phyloP scores from a whole-genome alignment of 345 rosid species.

The Carallia brachiata region DNA sequence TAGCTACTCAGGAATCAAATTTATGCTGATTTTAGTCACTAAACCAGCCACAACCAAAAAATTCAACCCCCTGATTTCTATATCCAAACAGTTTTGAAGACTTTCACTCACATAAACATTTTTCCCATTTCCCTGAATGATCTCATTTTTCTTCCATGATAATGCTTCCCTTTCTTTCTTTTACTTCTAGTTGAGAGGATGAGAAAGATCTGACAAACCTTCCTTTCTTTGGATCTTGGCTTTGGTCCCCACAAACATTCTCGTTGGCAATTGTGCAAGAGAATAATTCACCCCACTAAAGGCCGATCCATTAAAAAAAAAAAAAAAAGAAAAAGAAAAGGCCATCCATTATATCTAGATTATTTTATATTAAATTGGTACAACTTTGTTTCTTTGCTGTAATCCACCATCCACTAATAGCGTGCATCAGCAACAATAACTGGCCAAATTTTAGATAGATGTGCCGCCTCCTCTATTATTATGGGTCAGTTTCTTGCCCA shows the following conservation, averaged over 20 bases:
- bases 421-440: conserved; percentile 10
- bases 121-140: conserved; percentile 19
- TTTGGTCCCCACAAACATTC: conserved; percentile 64
- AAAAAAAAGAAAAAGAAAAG: too few species aligned
- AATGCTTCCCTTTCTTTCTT: background rate
- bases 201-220: conserved; percentile 41
- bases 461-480: conserved; percentile 9
- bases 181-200: conserved; percentile 8
- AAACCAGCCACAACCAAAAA: conserved; percentile 27
- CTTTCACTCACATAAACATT: background rate
- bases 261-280: conserved; percentile 56
- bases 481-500: conserved; percentile 29
- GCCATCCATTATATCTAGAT: background rate
- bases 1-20: background rate
- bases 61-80: conserved; percentile 26
- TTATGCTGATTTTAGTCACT: conserved; percentile 11
- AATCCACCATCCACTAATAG: conserved; percentile 44
- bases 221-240: conserved; percentile 18
- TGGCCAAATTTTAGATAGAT: conserved; percentile 16
- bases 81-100: conserved; percentile 20
- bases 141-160: conserved; percentile 26
- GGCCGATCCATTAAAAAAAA: background rate
- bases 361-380: background rate
- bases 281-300: conserved; percentile 27
- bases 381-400: conserved; percentile 37